Base-by-base conservation (phyloP, 257 asterid genomes). In the Nicotiana otophora region DNA sequence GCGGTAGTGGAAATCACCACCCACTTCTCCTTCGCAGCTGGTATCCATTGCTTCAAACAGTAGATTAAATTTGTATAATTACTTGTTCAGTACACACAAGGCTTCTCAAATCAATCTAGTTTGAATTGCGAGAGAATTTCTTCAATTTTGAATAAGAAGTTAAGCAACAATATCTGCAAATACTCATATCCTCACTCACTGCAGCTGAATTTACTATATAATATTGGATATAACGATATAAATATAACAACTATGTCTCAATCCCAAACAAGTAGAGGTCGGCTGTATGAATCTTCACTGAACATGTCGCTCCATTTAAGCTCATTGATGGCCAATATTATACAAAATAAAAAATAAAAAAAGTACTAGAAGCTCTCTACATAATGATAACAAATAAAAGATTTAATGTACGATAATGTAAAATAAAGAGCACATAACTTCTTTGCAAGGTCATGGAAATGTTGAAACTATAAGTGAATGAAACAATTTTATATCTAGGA, bases 1-100 rank as follows among this genome's bases (percentile, higher is more conserved):
- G 88, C 89, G 14, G 87, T 87, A 51, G 95, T 88, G 66, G 84
- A 83, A 83, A 94, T 80, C 83, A 91, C 90, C 66, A 91, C 84
- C 98, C 98, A 94, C 87, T 90, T 92, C 77, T 93, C 97, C 89
- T 90, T 92, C 51, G 90, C 83, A 79, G 90, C 89, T 9, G 97
- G 99, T 69, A 93, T 84, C 94, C 87, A 92, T 90, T 92, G 92
- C 99, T 96, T 88, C 90, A 74, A 74, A 74, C 62, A 48, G 62
- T 74, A 72, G 78, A 72, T 3, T 68, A 68, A 17, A 68, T 68
- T 68, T 68, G 77, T 36, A 68, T 36, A 17, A 69, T 36, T n/a
- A 20, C 58, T 70, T 70, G 34, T 70, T 70, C 6, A 39, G 78
- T 48, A 46, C 23, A 46, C 36, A 26, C 39, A 12, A 1, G 79